phyloP scores from a whole-genome alignment of 345 rosid species.

The Gossypium stocksii region DNA sequence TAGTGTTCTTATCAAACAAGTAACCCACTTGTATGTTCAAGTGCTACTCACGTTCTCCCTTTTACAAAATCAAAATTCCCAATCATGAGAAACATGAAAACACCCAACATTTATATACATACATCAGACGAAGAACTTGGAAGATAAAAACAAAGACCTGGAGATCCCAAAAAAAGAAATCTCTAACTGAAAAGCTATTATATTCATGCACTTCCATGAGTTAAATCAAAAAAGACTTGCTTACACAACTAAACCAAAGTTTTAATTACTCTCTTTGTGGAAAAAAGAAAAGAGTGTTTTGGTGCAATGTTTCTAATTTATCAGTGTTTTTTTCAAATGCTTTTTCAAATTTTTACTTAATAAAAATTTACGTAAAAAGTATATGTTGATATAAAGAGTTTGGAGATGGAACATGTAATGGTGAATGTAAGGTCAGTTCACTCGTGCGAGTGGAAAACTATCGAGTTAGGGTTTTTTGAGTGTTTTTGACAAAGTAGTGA shows the following conservation, averaged over 20 bases:
- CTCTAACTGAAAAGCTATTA: slow-evolving; percentile 19
- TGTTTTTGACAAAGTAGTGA: too few species aligned
- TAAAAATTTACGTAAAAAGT: too few species aligned
- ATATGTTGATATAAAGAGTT: too few species aligned
- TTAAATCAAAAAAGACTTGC: slow-evolving; percentile 20
- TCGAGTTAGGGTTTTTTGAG: too few species aligned
- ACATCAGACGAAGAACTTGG: not conserved
- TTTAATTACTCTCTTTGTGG: not conserved
- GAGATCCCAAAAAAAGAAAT: slow-evolving; percentile 18
- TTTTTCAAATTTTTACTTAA: too few species aligned
- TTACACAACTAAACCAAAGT: not conserved
- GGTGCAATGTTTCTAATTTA: not conserved
- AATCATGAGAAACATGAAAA: slow-evolving; percentile 9
- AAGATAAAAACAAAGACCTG: slow-evolving; percentile 19
- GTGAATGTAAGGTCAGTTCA: too few species aligned
- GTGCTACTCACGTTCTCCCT: slow-evolving; percentile 8
- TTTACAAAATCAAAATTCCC: slow-evolving; percentile 8
- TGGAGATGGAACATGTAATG: too few species aligned
- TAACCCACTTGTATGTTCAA: not conserved
- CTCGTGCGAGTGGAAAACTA: too few species aligned
- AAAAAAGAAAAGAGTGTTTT: not conserved
- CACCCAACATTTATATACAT: not conserved
- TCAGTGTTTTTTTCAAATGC: too few species aligned
- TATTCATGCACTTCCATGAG: slow-evolving; percentile 21
- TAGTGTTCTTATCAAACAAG: slow-evolving; percentile 10